Conservation (phyloP, 2,329 filamentous ascomycete species). For the Raffaelea arxii region DNA sequence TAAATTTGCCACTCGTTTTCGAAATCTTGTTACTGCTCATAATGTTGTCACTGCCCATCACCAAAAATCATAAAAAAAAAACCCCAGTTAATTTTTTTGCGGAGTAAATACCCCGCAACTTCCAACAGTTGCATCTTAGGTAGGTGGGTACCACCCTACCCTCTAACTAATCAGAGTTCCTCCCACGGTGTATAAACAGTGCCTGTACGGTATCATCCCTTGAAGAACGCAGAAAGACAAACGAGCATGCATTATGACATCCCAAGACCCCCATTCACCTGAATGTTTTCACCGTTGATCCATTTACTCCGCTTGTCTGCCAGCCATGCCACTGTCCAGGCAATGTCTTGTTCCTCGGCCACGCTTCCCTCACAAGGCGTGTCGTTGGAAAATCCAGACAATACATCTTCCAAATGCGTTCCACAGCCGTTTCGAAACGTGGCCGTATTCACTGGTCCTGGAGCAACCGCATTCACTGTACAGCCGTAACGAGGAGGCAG, state of each 20-base stretch:
- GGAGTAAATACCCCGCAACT: no score
- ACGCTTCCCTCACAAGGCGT: background rate
- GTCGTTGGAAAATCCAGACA: background rate
- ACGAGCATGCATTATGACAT: background rate
- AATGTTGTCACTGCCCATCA: no score
- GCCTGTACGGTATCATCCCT: no score
- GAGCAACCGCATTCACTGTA: conserved; percentile 45
- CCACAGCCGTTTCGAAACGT: background rate
- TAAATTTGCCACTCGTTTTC: no score
- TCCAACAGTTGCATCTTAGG: no score
- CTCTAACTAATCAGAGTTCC: no score
- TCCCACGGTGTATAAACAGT: no score
- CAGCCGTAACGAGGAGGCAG: conserved; percentile 39
- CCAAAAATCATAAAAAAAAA: no score
- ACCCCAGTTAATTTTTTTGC: no score
- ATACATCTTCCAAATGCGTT: background rate
- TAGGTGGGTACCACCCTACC: no score
- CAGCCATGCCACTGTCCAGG: background rate
- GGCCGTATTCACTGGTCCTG: background rate
- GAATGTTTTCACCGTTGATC: background rate
- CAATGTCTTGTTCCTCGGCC: background rate
- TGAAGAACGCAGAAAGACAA: no score
- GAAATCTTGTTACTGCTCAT: no score
- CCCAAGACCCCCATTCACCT: background rate
- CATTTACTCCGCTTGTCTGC: background rate